Base-by-base conservation (phyloP, 805 yeast species). In the Wickerhamomyces xylosicus region DNA sequence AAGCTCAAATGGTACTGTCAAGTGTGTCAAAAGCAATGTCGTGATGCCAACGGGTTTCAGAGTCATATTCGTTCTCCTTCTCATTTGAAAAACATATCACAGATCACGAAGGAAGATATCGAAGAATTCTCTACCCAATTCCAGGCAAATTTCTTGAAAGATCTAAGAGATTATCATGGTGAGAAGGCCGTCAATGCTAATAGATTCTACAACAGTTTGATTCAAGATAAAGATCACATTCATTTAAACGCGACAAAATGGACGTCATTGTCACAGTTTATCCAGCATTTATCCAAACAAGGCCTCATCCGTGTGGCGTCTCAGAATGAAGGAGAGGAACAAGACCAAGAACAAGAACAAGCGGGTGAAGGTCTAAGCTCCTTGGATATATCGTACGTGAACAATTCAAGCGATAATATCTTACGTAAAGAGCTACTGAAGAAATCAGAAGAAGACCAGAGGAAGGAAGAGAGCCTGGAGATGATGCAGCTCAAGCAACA, bases 11-110 rank as follows among this genome's bases (percentile, higher is more conserved):
- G 76, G 69, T 94, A 87, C 59, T 92, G 99, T 58, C 97, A 82
- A 57, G 70, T 85, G 3, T 92, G 99, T 53, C 75, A 71, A 54
- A 86, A 90, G 53, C 99, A 92, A 61, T 89, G 97, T 57, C 65
- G 97, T 40, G 99, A 94, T 57, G 95, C 84, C 45, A 90, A 92
- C 61, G 99, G 98, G 19, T 92, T 84, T 65, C 81, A 83, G 51
- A 82, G 90, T 51, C 99, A 92, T 57, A 69, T 80, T n/a, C 68
- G 70, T 45, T 78, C 95, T n/a, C 85, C 84, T 34, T 67, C 83
- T 2, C 99, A 92, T 55, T 59, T 72, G 35, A 71, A 74, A 16
- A 74, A 72, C 38, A 71, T 83, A 34, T 58, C 67, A 16, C 64
- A 68, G 5, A 57, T 75, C 5, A 69, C 71, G 0, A 61, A 64